Evolutionary conservation across 2,329 filamentous ascomycete species (phyloP).

Genomic region (Calonectria pauciramosa): DNA sequence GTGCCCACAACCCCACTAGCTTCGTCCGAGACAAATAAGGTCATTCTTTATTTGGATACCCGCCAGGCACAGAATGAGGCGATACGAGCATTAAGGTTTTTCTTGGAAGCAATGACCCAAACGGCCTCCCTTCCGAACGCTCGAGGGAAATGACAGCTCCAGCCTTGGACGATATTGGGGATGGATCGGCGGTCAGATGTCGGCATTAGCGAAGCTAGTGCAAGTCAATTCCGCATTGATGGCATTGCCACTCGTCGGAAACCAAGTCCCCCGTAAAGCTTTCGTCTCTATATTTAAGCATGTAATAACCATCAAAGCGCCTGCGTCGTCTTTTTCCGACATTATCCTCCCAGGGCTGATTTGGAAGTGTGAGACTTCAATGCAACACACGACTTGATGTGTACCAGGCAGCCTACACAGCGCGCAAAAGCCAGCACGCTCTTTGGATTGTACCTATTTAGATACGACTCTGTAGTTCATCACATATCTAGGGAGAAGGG

Average conservation of each 20-base stretch:
- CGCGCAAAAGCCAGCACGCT: background rate
- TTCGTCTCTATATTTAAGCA: background rate
- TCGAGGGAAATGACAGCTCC: background rate
- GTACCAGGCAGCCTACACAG: fast-evolving
- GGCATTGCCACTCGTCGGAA: background rate
- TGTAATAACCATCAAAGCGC: background rate
- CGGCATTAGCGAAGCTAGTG: background rate
- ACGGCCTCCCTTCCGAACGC: background rate
- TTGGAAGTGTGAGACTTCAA: background rate
- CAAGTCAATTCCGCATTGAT: background rate
- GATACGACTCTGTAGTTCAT: too few species aligned
- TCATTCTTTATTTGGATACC: background rate
- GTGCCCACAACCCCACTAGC: background rate
- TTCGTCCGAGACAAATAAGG: background rate
- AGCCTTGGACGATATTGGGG: background rate
- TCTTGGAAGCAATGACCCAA: background rate
- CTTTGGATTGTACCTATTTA: background rate
- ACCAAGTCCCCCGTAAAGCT: background rate
- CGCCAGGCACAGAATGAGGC: background rate
- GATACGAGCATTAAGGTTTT: background rate
- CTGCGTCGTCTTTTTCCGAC: background rate
- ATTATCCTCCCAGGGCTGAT: background rate
- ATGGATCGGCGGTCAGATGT: background rate
- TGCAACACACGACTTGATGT: background rate
- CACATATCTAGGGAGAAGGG: too few species aligned